Conservation (phyloP, 225 moss, liverwort and hornwort genomes). For the Thuidium tamariscinum region DNA sequence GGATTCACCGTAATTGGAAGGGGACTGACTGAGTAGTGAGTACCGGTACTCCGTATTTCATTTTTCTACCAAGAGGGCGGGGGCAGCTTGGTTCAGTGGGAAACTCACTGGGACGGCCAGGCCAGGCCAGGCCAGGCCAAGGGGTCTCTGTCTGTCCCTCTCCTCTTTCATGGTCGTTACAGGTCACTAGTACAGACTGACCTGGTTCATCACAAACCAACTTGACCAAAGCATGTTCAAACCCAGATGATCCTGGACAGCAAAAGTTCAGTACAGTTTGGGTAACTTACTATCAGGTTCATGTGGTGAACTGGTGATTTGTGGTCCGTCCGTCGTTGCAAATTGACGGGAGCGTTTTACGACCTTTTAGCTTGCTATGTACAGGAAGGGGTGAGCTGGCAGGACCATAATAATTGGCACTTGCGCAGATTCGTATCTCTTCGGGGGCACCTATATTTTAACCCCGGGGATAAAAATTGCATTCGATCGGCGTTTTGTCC, state of each 20-base stretch:
- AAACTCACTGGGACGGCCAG: neutral
- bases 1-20: too few relatives aligned
- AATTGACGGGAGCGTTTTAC: neutral
- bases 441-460: neutral
- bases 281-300: neutral
- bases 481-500: neutral
- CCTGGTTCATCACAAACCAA: neutral
- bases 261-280: neutral
- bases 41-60: neutral
- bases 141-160: constrained; percentile 5
- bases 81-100: neutral
- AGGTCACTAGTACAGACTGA: constrained; percentile 12
- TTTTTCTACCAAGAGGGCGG: neutral
- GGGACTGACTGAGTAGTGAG: too few relatives aligned
- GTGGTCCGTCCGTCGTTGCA: neutral
- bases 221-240: neutral
- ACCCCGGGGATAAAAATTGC: neutral
- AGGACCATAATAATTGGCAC: neutral
- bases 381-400: neutral
- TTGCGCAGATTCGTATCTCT: neutral
- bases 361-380: neutral
- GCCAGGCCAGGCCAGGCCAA: neutral
- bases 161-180: constrained; percentile 6
- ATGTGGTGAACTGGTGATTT: too few relatives aligned
- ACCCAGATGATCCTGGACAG: neutral